A percentile compares a stretch with the other conserved stretches of the same genome.
phyloP scores from a whole-genome alignment of 2,329 filamentous ascomycete species.

The Magnaporthiopsis rhizophila region DNA sequence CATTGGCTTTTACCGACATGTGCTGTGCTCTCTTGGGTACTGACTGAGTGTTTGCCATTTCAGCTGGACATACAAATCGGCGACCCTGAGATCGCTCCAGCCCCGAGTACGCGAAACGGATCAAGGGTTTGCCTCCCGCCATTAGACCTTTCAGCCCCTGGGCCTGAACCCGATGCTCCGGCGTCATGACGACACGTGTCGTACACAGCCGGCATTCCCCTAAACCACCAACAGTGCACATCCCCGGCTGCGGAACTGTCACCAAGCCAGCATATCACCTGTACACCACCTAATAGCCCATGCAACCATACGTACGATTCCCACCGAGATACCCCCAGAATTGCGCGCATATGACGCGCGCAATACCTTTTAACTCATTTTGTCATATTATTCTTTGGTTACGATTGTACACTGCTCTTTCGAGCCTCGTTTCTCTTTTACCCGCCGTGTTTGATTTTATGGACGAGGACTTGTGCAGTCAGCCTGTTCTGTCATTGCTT shows the following conservation, averaged over 20 bases:
- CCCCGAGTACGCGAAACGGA: conserved; percentile 14
- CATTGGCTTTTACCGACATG: background rate
- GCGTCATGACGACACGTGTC: no score
- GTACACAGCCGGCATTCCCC: no score
- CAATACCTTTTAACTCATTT: background rate
- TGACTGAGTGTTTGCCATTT: background rate
- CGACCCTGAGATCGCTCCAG: conserved; percentile 17
- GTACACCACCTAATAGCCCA: no score
- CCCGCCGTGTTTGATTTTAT: background rate
- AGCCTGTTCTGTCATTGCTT: background rate
- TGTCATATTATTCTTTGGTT: background rate
- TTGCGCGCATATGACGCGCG: background rate
- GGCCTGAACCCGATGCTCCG: no score
- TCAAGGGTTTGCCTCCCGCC: conserved; percentile 9
- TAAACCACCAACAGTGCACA: no score
- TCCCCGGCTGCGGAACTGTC: no score
- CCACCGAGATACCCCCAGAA: background rate
- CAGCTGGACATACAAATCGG: conserved; percentile 19
- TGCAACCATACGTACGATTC: no score
- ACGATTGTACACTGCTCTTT: background rate
- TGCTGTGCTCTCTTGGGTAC: background rate
- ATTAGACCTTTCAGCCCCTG: no score
- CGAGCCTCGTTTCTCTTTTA: background rate
- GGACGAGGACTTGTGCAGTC: background rate
- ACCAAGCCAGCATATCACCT: no score